Evolutionary conservation across 2,329 filamentous ascomycete genomes (phyloP).

Genomic region (Xylariaceae sp.): DNA sequence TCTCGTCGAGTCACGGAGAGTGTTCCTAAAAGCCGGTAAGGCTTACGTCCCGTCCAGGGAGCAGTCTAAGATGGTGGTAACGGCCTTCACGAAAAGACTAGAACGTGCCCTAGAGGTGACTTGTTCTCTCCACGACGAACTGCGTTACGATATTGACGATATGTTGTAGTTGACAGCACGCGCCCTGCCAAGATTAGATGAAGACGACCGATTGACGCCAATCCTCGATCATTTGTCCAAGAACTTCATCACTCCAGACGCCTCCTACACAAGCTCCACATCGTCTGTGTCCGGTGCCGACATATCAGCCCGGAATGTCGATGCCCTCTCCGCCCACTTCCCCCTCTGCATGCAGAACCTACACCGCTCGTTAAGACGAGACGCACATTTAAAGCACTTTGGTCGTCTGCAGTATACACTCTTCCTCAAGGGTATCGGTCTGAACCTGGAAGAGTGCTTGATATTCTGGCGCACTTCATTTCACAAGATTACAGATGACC

Average conservation of each 20-base stretch:
- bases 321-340: constrained; percentile 75
- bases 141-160: constrained; percentile 6
- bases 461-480: constrained; percentile 88
- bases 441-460: constrained; percentile 87
- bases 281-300: constrained; percentile 64
- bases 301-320: constrained; percentile 75
- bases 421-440: constrained; percentile 92
- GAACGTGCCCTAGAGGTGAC: constrained; percentile 79
- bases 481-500: constrained; percentile 83
- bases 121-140: constrained; percentile 5
- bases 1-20: constrained; percentile 73
- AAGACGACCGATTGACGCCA: constrained; percentile 81
- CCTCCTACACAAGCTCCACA: constrained; percentile 67
- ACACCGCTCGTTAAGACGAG: constrained; percentile 79
- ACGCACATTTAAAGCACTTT: constrained; percentile 88
- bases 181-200: constrained; percentile 84
- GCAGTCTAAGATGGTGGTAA: constrained; percentile 82
- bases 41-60: constrained; percentile 87
- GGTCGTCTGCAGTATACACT: constrained; percentile 92
- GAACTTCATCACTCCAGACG: constrained; percentile 90
- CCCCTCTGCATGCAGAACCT: constrained; percentile 92
- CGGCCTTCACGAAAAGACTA: constrained; percentile 76
- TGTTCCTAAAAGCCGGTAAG: constrained; percentile 75
- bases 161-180: constrained; percentile 71
- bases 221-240: constrained; percentile 78